These are phyloP conservation scores for Beauveria asiatica DNA, from an alignment of 2,329 filamentous ascomycete species.

Conservation along the genomic window DNA sequence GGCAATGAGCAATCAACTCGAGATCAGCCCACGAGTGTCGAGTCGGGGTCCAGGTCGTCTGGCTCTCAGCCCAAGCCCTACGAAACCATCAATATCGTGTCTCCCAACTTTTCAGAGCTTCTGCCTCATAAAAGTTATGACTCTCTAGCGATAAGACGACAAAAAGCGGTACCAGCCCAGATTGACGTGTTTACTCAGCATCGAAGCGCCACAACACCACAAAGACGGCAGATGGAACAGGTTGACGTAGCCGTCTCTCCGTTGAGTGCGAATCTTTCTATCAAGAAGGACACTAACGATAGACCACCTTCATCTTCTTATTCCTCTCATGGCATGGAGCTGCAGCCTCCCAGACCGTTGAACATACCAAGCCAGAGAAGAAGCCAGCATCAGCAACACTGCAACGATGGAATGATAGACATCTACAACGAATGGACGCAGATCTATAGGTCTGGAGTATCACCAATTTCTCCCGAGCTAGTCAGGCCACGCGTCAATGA, in stretches of 20 bases:
- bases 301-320: constrained; percentile 19
- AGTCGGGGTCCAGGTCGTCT: background rate
- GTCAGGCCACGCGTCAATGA: constrained; percentile 12
- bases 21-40: background rate
- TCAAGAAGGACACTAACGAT: constrained; percentile 11
- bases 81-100: constrained; percentile 13
- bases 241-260: constrained; percentile 20
- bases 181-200: background rate
- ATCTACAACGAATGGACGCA: constrained; percentile 21
- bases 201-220: background rate
- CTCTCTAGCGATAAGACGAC: constrained; percentile 24
- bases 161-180: constrained; percentile 10
- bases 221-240: constrained; percentile 3
- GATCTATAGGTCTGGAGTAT: constrained; percentile 15
- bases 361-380: constrained; percentile 9
- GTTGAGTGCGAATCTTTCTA: constrained; percentile 16
- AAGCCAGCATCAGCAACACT: constrained; percentile 13
- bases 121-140: constrained; percentile 19
- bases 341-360: constrained; percentile 17
- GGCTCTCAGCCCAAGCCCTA: background rate
- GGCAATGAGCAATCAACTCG: background rate
- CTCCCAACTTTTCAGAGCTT: constrained; percentile 24
- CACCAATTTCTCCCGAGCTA: constrained; percentile 13
- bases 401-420: constrained; percentile 15
- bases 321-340: constrained; percentile 15